A percentile compares a stretch with the other conserved stretches of the same genome.
Evolutionary conservation across 768 basidiomycete genomes (phyloP).

Genomic region (Russula earlei): DNA sequence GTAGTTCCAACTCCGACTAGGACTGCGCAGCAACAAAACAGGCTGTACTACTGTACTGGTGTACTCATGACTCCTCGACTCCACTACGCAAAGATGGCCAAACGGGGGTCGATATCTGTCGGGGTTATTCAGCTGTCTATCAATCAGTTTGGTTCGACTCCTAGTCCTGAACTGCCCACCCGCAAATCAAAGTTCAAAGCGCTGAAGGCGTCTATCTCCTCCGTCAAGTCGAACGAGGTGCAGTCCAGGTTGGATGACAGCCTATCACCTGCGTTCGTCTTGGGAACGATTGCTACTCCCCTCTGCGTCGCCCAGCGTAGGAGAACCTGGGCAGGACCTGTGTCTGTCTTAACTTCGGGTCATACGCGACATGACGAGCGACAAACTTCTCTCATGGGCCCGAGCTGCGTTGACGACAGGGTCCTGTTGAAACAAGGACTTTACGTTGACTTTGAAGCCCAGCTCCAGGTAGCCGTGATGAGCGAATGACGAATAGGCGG

Average conservation of each 20-base stretch:
- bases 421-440: slow-evolving; percentile 42
- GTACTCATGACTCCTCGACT: not conserved
- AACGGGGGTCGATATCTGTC: slow-evolving; percentile 49
- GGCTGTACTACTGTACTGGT: no score
- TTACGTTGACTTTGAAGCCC: slow-evolving; percentile 40
- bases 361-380: not conserved
- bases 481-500: slow-evolving; percentile 49
- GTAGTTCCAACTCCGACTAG: slow-evolving; percentile 17
- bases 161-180: slow-evolving; percentile 32
- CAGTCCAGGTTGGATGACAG: slow-evolving; percentile 38
- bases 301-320: slow-evolving; percentile 43
- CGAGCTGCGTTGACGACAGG: slow-evolving; percentile 36
- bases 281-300: slow-evolving; percentile 42
- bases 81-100: slow-evolving; percentile 52
- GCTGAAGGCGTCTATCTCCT: slow-evolving; percentile 49
- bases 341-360: not conserved
- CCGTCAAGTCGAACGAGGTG: slow-evolving; percentile 40
- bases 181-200: slow-evolving; percentile 53
- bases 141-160: not conserved
- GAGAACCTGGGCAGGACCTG: slow-evolving; percentile 36
- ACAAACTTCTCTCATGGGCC: slow-evolving; percentile 45
- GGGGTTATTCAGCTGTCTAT: slow-evolving; percentile 60
- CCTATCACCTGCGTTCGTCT: slow-evolving; percentile 33
- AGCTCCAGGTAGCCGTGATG: slow-evolving; percentile 57
- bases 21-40: slow-evolving; percentile 11